Base-by-base conservation (phyloP, 2,329 filamentous ascomycete species). In the Paecilomyces niveus region DNA sequence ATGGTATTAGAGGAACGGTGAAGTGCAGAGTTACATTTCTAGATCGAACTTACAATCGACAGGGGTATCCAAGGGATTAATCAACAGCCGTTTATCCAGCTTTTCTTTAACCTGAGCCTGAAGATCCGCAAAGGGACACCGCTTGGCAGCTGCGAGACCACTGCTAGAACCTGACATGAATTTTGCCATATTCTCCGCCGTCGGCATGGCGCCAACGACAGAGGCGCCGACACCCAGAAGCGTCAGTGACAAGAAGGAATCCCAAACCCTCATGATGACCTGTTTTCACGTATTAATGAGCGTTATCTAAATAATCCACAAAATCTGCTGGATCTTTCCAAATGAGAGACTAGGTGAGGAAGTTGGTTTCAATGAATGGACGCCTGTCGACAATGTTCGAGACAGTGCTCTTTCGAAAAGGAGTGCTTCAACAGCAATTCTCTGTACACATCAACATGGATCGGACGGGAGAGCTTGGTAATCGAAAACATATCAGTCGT, bases 51-150 rank as follows among this genome's bases (percentile, higher is more conserved):
- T 66, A 71, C 70, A 61, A 51, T 72, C 64, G 55, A 72, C 57
- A 2, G 70, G 69, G 1, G 59, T 58, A 15, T 58, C 60, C 60
- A 67, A 61, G 3, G 59, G 57, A 57, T 61, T 58, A 15, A 69
- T 54, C 2, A 70, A 57, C n/a, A 68, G 65, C 6, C 68, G 62
- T 39, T 69, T 68, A 10, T 66, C 58, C 50, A 62, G 57, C 15
- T 60, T 54, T 15, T 52, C 22, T 45, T 55, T 53, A 1, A 58
- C 53, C 21, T 59, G 39, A 9, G 56, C 53, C 11, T 63, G 53
- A 1, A 56, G 52, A 2, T 64, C 57, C 5, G 63, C 64, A 57
- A 63, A 67, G 22, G 65, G 66, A 52, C 66, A 67, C 32, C 56
- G 31, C 24, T 64, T 66, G 29, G 61, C 18, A 3, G 22, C 53